Evolutionary conservation across 768 basidiomycete species (phyloP).

Genomic region (Lepiota venenata): DNA sequence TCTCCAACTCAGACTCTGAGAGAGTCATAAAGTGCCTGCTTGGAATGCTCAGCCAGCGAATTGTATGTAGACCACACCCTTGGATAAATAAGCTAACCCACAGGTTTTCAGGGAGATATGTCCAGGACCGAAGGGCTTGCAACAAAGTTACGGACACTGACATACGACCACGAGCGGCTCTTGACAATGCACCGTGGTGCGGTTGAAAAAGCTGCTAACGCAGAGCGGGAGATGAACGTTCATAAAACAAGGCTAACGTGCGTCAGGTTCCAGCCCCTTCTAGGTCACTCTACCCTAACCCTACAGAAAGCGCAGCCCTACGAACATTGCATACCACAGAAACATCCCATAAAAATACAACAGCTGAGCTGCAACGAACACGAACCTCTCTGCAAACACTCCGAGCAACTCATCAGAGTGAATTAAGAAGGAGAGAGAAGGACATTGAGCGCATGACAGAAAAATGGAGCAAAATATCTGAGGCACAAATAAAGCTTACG

Average conservation of each 20-base stretch:
- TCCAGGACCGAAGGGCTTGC: conserved; percentile 71
- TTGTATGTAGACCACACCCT: conserved; percentile 44
- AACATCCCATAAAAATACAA: conserved; percentile 66
- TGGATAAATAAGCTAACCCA: background rate
- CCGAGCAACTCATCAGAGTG: conserved; percentile 63
- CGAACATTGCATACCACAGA: conserved; percentile 59
- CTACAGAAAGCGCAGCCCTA: conserved; percentile 38
- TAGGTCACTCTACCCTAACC: conserved; percentile 2
- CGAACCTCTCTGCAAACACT: conserved; percentile 64
- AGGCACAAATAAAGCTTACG: conserved; percentile 60
- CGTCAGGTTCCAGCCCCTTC: conserved; percentile 25
- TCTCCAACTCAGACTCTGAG: conserved; percentile 52
- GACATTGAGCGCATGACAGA: conserved; percentile 74
- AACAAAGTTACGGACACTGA: conserved; percentile 70
- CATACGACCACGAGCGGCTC: conserved; percentile 80
- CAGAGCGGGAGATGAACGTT: conserved; percentile 75
- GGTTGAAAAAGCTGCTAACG: conserved; percentile 59
- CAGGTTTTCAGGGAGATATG: conserved; percentile 58
- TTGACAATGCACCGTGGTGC: conserved; percentile 57
- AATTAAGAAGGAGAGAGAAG: conserved; percentile 79
- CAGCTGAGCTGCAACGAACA: conserved; percentile 68
- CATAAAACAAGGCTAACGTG: conserved; percentile 73
- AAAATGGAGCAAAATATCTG: conserved; percentile 69
- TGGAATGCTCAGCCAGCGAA: conserved; percentile 68
- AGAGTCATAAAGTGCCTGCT: conserved; percentile 71